Evolutionary conservation across 768 basidiomycete species (phyloP), one percentile per base, ranked within the genome.

Genomic region (Tephrocybe sp.): DNA sequence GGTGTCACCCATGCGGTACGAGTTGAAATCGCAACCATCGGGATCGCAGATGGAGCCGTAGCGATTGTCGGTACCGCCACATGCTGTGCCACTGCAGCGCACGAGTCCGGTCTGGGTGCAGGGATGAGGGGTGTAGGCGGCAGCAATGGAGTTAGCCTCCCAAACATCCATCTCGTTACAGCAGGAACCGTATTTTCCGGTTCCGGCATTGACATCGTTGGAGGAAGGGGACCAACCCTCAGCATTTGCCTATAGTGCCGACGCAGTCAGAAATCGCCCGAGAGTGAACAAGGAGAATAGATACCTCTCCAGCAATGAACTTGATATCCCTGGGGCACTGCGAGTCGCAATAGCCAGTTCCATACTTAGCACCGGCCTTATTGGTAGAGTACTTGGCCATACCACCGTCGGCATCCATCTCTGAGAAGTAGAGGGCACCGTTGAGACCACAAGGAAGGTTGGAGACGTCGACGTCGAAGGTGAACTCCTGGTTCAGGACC

Each of bases 1-100:
- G 48, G 55, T 59, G 61, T 65, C 61, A 36, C 79, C 78, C 75
- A 76, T 71, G 61, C 79, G 78, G 73, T 61, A 82, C 23, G 80
- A 77, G 76, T 80, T 82, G 76, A 79, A 82, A 59, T 80, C 80
- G 64, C 80, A 82, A 42, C 80, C 79, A 55, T 77, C 77, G 56
- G 69, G 68, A 64, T 82, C 79, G 65, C 80, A 82, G 36, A 75
- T 60, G 38, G 72, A 72, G 56, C 59, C 64, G 61, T 73, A 69
- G 44, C 76, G 61, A 60, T 68, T 64, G 60, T 65, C 55, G 50
- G 56, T 57, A 55, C 61, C 65, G 45, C 67, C 68, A 51, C 76
- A 78, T 29, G 67, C 61, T 33, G 57, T 64, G 38, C 75, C 73
- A 21, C 56, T 51, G 71, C 79, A 82, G 47, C 61, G 65, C n/a